Conservation (phyloP, 192 early-diverging fungal genomes). For the Backusella macrospora region DNA sequence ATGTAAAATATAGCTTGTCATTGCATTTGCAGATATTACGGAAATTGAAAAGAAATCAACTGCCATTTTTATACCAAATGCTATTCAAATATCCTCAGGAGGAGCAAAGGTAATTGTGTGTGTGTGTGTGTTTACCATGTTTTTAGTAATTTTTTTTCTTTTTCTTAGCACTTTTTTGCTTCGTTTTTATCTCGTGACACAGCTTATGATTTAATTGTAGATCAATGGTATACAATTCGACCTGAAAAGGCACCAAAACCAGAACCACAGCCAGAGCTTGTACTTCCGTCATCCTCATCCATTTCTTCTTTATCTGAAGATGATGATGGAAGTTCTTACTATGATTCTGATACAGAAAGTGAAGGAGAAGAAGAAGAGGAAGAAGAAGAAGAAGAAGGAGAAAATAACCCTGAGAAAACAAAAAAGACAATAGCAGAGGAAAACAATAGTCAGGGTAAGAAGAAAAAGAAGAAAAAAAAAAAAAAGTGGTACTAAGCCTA, state of each 20-base stretch:
- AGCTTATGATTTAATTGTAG: conserved; percentile 71
- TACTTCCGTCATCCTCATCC: neutral
- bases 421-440: neutral
- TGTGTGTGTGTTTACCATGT: too few species aligned
- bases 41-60: conserved; percentile 86
- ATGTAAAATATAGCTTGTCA: conserved; percentile 53
- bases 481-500: neutral
- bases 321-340: conserved; percentile 2
- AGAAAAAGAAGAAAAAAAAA: neutral
- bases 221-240: conserved; percentile 55
- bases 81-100: conserved; percentile 79
- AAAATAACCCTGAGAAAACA: neutral
- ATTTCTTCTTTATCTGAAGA: neutral
- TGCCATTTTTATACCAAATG: conserved; percentile 86
- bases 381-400: neutral
- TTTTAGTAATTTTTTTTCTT: neutral
- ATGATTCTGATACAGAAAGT: conserved; percentile 21
- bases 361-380: neutral
- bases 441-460: neutral
- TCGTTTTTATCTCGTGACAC: conserved; percentile 87
- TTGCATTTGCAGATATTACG: conserved; percentile 77
- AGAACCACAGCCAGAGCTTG: neutral
- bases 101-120: conserved; percentile 54
- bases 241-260: conserved; percentile 9
- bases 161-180: conserved; percentile 72